phyloP scores from a whole-genome alignment of 208 protist species.

The Leptomonas pyrrhocoris region DNA sequence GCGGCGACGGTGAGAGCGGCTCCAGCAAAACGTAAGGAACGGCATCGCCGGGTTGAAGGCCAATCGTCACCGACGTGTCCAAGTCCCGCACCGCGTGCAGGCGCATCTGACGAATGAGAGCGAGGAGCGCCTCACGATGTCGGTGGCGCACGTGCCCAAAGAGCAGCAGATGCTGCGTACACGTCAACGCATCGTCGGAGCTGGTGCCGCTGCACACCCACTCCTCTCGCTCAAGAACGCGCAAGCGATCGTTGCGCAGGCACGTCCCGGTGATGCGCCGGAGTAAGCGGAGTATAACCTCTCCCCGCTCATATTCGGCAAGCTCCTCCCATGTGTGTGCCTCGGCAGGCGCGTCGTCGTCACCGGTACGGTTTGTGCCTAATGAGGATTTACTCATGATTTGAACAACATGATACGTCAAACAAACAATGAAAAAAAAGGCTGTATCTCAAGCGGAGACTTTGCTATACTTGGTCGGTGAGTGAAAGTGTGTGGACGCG shows the following conservation, averaged over 20 bases:
- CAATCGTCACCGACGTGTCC: slow-evolving; percentile 57
- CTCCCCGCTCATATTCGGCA: slow-evolving; percentile 73
- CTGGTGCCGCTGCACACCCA: slow-evolving; percentile 13
- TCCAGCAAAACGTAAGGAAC: slow-evolving; percentile 62
- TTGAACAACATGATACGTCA: background rate
- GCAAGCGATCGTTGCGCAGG: slow-evolving; percentile 54
- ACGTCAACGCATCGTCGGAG: slow-evolving; percentile 1
- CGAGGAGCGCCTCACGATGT: slow-evolving; percentile 67
- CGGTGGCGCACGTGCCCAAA: slow-evolving; percentile 66
- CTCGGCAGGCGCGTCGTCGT: background rate
- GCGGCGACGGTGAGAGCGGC: slow-evolving; percentile 56
- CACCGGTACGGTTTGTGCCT: background rate
- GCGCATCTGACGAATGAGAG: slow-evolving; percentile 70
- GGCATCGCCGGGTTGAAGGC: slow-evolving; percentile 58
- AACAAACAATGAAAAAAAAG: background rate
- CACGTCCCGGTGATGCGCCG: slow-evolving; percentile 49
- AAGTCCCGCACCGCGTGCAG: slow-evolving; percentile 70
- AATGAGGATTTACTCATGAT: background rate
- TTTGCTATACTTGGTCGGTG: too few relatives aligned
- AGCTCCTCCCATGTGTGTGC: slow-evolving; percentile 57
- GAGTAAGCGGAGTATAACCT: slow-evolving; percentile 56
- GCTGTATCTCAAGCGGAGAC: background rate
- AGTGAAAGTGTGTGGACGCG: too few relatives aligned
- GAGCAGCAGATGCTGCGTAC: slow-evolving; percentile 47
- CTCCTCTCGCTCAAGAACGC: slow-evolving; percentile 60